A percentile compares a stretch with the other conserved stretches of the same genome.
These are phyloP conservation scores for Xylaria sp. DNA, from an alignment of 2,329 filamentous ascomycete species.

Conservation along the genomic window DNA sequence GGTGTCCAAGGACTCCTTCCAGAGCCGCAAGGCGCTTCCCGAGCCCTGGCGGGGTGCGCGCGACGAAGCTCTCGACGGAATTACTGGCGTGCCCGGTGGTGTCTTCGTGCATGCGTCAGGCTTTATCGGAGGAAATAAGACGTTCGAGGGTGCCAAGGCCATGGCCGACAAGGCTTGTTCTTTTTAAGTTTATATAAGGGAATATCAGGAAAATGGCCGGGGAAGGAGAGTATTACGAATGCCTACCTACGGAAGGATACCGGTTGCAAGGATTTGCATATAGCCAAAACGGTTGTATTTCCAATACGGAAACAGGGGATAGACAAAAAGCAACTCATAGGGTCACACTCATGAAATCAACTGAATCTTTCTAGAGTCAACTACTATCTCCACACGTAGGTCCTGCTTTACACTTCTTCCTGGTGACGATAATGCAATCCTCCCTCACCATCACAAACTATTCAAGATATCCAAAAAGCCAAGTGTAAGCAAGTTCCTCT, in stretches of 20 bases:
- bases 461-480: neutral
- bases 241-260: neutral
- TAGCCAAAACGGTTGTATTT: constrained; percentile 8
- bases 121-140: constrained; percentile 96
- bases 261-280: constrained; percentile 1
- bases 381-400: neutral
- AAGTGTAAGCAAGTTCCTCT: neutral
- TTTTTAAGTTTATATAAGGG: constrained; percentile 41
- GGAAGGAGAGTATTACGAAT: neutral
- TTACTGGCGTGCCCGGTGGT: constrained; percentile 74
- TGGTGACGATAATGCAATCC: neutral
- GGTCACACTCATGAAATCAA: neutral
- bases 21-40: constrained; percentile 90
- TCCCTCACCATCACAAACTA: neutral
- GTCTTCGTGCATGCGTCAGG: constrained; percentile 95
- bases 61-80: constrained; percentile 82
- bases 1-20: constrained; percentile 83
- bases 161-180: constrained; percentile 84
- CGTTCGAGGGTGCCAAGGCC: constrained; percentile 83
- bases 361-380: neutral
- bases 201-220: neutral
- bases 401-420: neutral
- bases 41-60: constrained; percentile 92
- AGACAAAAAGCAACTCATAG: constrained; percentile 15
- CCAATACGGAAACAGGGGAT: neutral